Conservation (phyloP, 345 rosid species). For the Clausena lansium region DNA sequence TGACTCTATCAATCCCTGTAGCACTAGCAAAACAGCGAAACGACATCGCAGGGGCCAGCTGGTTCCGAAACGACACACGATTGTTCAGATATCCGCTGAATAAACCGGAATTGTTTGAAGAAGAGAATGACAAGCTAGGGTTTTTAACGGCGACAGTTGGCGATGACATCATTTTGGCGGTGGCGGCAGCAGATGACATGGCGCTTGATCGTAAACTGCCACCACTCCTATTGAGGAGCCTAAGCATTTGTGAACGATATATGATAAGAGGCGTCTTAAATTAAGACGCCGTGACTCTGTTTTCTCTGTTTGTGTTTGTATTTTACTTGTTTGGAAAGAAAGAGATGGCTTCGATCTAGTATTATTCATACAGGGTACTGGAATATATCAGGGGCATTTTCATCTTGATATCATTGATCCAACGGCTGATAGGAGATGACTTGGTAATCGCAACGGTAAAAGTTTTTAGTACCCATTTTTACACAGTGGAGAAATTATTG, state of each 20-base stretch:
- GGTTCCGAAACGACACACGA: constrained; percentile 26
- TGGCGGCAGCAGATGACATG: constrained; percentile 21
- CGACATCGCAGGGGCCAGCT: constrained; percentile 26
- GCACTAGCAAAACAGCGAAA: constrained; percentile 53
- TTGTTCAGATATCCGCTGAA: constrained; percentile 25
- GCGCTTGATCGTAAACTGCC: constrained; percentile 11
- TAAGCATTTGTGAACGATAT: constrained; percentile 19
- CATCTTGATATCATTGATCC: neutral
- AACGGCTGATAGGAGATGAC: neutral
- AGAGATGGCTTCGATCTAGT: neutral
- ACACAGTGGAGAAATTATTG: no score
- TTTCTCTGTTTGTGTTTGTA: neutral
- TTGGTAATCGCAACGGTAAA: neutral
- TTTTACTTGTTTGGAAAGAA: neutral
- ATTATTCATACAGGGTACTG: neutral
- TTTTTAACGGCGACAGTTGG: constrained; percentile 24
- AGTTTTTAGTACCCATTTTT: neutral
- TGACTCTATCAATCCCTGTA: constrained; percentile 39
- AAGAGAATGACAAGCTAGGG: constrained; percentile 24
- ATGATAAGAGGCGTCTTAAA: neutral
- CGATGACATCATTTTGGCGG: constrained; percentile 18
- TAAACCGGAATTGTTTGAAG: constrained; percentile 19
- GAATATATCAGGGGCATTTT: neutral
- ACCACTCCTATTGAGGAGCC: neutral
- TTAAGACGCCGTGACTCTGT: neutral